Evolutionary conservation across 2,329 filamentous ascomycete species (phyloP).

Genomic region (Trichoderma semiorbis): DNA sequence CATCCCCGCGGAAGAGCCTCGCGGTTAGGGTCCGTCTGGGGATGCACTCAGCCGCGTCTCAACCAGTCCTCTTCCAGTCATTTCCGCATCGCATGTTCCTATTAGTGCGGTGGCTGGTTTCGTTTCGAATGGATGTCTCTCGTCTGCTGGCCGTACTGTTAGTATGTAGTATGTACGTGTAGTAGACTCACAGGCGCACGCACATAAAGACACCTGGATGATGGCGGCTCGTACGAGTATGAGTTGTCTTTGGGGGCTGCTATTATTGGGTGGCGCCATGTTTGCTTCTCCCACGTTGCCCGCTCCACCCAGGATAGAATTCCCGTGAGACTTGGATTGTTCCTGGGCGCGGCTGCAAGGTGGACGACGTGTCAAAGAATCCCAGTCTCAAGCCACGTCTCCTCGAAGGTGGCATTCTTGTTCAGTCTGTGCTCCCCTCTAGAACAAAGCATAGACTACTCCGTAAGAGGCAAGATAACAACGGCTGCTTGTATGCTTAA

Average conservation of each 20-base stretch:
- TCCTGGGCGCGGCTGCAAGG: background rate
- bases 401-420: background rate
- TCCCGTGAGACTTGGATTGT: background rate
- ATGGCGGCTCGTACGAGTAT: background rate
- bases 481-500: background rate
- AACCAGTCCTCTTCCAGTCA: background rate
- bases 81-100: background rate
- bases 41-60: constrained; percentile 9
- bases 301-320: background rate
- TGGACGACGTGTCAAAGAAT: background rate
- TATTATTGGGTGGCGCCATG: background rate
- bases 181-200: background rate
- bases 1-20: background rate
- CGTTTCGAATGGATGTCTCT: background rate
- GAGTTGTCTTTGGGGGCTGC: background rate
- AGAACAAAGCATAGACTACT: background rate
- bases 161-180: background rate
- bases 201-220: background rate
- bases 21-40: background rate
- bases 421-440: background rate
- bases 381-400: background rate
- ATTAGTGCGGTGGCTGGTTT: background rate
- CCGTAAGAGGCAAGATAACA: background rate
- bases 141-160: background rate
- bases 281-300: constrained; percentile 6